Conservation (phyloP, 2,329 filamentous ascomycete genomes). For the Ceratocystiopsis brevicomis region DNA sequence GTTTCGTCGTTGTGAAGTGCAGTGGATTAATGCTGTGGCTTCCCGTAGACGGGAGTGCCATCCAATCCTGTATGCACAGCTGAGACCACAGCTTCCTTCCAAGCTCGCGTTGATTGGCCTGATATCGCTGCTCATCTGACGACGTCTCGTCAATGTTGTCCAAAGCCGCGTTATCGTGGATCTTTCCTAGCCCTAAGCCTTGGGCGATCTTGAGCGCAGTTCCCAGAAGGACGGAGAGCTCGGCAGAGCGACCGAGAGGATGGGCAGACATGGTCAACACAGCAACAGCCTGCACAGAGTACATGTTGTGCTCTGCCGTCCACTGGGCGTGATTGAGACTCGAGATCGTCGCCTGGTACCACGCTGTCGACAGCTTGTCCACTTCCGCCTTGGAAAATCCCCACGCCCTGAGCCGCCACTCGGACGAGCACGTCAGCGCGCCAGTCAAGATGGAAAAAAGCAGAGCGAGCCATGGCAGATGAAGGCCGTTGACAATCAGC, state of each 20-base stretch:
- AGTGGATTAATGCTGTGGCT: not conserved
- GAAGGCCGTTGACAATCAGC: not conserved
- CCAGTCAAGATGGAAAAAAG: not conserved
- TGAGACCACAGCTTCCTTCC: conserved; percentile 1
- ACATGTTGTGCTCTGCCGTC: not conserved
- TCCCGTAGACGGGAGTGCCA: not conserved
- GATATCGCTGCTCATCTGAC: not conserved
- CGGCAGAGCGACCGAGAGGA: not conserved
- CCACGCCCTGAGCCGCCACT: conserved; percentile 1
- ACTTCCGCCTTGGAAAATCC: not conserved
- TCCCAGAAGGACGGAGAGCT: not conserved
- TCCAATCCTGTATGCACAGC: conserved; percentile 1
- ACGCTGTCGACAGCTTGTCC: not conserved
- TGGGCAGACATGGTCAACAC: conserved; percentile 1
- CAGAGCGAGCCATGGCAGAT: not conserved
- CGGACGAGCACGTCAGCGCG: not conserved
- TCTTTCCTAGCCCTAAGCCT: not conserved
- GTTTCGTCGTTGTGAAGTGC: conserved; percentile 1
- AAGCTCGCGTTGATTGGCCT: not conserved
- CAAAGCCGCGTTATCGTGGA: not conserved
- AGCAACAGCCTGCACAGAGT: not conserved
- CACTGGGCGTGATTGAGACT: not conserved
- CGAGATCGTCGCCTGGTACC: not conserved
- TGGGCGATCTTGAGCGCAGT: not conserved
- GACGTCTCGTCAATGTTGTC: not conserved